Percentiles rank a stretch among this genome's conserved stretches.
phyloP scores from a whole-genome alignment of 1,284 basidiomycete genomes.

The Lentinula novae-zelandiae region DNA sequence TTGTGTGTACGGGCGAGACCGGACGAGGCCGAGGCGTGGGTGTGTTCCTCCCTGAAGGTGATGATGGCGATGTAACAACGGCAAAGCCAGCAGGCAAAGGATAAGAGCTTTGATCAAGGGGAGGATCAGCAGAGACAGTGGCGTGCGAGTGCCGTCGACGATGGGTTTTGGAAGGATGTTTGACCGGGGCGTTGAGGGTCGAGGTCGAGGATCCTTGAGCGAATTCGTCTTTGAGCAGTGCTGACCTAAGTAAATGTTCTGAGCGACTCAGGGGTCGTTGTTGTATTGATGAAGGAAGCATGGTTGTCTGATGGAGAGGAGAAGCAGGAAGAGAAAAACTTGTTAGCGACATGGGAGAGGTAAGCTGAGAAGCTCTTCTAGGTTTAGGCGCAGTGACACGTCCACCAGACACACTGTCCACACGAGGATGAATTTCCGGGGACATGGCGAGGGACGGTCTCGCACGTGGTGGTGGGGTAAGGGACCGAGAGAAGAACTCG shows the following conservation, averaged over 20 bases:
- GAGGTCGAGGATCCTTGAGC: not conserved
- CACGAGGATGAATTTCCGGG: slow-evolving; percentile 2
- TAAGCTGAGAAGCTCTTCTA: not conserved
- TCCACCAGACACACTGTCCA: not conserved
- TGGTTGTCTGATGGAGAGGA: slow-evolving; percentile 2
- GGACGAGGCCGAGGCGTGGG: not conserved
- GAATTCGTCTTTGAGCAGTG: slow-evolving; percentile 4
- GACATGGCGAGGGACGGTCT: slow-evolving; percentile 3
- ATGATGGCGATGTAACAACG: not conserved
- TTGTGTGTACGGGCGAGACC: not conserved
- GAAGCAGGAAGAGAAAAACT: slow-evolving; percentile 4
- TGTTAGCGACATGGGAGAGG: not conserved
- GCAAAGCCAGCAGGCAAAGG: not conserved
- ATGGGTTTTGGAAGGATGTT: not conserved
- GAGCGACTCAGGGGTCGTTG: not conserved
- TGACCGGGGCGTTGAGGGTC: not conserved
- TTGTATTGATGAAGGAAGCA: not conserved
- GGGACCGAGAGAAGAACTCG: not conserved
- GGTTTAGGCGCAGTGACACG: not conserved
- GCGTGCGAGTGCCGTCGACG: not conserved
- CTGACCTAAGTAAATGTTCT: slow-evolving; percentile 5
- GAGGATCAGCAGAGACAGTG: not conserved
- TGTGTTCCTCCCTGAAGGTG: not conserved
- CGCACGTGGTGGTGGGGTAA: slow-evolving; percentile 4
- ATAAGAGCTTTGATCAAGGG: not conserved